Evolutionary conservation across 2,329 filamentous ascomycete species (phyloP).

Genomic region (Fusarium zealandicum): DNA sequence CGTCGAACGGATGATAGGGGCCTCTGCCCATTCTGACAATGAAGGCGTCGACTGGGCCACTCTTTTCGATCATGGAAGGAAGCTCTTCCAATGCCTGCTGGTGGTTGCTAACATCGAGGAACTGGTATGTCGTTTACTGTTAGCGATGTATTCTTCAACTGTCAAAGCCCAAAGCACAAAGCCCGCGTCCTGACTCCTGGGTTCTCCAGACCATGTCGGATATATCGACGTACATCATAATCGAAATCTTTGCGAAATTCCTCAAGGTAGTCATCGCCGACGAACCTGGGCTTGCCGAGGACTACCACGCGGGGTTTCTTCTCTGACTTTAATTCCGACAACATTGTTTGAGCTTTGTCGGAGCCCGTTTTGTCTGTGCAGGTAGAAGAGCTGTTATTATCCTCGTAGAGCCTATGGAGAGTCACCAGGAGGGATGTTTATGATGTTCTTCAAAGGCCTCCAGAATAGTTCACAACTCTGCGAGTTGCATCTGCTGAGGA

Average conservation of each 20-base stretch:
- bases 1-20: slow-evolving; percentile 58
- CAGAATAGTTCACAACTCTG: too few species aligned
- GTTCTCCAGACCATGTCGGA: too few species aligned
- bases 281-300: slow-evolving; percentile 51
- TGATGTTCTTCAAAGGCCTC: not conserved
- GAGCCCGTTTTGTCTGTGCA: not conserved
- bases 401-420: not conserved
- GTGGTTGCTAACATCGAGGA: slow-evolving; percentile 48
- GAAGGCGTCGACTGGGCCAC: slow-evolving; percentile 56
- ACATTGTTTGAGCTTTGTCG: slow-evolving; percentile 1
- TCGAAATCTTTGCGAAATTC: slow-evolving; percentile 49
- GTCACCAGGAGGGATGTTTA: not conserved
- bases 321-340: not conserved
- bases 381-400: not conserved
- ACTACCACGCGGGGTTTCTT: slow-evolving; percentile 51
- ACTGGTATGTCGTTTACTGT: not conserved
- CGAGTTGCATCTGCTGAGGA: too few species aligned
- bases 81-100: slow-evolving; percentile 47
- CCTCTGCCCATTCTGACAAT: slow-evolving; percentile 58
- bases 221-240: slow-evolving; percentile 43
- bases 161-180: too few species aligned
- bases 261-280: slow-evolving; percentile 50
- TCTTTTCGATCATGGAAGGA: slow-evolving; percentile 44
- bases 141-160: not conserved
- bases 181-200: too few species aligned